These are phyloP conservation scores for Flaveria floridana DNA, from an alignment of 140 eudicot genomes.

Conservation along the genomic window DNA sequence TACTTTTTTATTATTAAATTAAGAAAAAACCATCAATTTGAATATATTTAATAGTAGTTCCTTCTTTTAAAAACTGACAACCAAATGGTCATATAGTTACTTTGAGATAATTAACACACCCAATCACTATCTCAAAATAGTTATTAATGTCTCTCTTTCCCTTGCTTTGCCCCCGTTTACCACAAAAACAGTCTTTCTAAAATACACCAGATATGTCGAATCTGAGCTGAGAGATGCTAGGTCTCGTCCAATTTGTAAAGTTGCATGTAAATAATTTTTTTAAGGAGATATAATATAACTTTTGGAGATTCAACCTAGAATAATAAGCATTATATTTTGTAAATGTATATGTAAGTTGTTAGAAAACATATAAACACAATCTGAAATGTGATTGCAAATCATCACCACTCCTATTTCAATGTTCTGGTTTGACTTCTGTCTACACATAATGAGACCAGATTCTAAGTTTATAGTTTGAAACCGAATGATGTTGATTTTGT, in stretches of 20 bases:
- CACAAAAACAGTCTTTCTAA: no score
- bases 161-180: no score
- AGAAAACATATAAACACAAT: neutral
- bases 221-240: no score
- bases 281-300: neutral
- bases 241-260: neutral
- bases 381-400: neutral
- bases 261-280: neutral
- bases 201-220: no score
- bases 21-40: neutral
- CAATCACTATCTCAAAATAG: neutral
- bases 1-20: neutral
- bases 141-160: neutral
- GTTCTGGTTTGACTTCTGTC: neutral
- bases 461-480: neutral
- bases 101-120: neutral
- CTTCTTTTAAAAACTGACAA: no score
- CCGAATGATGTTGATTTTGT: neutral
- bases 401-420: neutral
- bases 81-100: no score
- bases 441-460: neutral
- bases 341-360: no score
- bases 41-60: neutral
- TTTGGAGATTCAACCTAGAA: neutral
- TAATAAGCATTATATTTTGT: neutral